Evolutionary conservation across 2,329 filamentous ascomycete species (phyloP).

Genomic region (Blastomyces silverae): DNA sequence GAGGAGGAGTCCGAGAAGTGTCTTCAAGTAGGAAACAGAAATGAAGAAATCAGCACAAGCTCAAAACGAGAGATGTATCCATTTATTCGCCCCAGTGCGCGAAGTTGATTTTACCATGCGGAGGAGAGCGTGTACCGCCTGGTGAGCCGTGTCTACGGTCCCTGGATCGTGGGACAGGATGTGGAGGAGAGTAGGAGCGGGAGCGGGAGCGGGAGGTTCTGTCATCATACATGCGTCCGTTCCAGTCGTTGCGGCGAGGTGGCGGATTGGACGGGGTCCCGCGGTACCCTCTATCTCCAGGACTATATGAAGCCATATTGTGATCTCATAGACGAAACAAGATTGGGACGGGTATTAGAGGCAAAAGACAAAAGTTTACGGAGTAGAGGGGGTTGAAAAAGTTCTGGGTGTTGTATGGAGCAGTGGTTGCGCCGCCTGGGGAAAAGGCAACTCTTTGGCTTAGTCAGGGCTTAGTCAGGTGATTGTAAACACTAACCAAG

Average conservation of each 20-base stretch:
- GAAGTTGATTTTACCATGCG: conserved; percentile 39
- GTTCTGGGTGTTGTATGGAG: not conserved
- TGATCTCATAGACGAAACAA: conserved; percentile 9
- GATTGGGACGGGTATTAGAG: not conserved
- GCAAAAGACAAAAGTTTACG: not conserved
- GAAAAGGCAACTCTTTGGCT: not conserved
- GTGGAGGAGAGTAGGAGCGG: conserved; percentile 27
- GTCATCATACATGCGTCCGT: conserved; percentile 45
- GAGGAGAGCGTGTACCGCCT: conserved; percentile 42
- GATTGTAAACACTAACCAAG: not conserved
- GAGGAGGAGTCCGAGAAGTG: conserved; percentile 32
- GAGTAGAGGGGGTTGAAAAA: not conserved
- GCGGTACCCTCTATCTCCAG: conserved; percentile 28
- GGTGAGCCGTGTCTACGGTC: conserved; percentile 33
- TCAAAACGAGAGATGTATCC: conserved; percentile 22
- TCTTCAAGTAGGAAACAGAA: conserved; percentile 32
- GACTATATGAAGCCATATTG: conserved; percentile 29
- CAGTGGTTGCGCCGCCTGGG: not conserved
- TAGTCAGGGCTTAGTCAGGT: not conserved
- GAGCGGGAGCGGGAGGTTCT: conserved; percentile 35
- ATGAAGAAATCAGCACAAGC: conserved; percentile 35
- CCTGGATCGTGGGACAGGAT: conserved; percentile 17
- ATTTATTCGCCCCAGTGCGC: conserved; percentile 23
- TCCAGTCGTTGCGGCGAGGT: conserved; percentile 33
- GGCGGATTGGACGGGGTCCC: conserved; percentile 28